Conservation (phyloP, 2,329 filamentous ascomycete species). For the Botrytis porri region DNA sequence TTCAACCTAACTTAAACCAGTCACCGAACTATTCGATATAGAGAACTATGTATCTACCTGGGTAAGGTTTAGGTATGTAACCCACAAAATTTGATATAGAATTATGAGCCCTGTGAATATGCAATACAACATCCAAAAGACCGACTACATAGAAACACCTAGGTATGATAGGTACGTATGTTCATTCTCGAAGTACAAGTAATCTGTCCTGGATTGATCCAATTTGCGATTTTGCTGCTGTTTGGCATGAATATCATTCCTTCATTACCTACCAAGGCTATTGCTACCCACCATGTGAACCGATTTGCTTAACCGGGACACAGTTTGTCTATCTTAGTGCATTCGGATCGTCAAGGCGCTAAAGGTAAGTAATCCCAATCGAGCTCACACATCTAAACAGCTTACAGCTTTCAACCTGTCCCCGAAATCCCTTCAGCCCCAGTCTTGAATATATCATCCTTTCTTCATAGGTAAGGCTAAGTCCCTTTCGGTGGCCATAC, state of each 20-base stretch:
- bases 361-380: not conserved
- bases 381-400: not conserved
- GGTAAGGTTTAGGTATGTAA: too few relatives aligned
- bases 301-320: not conserved
- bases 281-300: not conserved
- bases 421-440: not conserved
- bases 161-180: too few relatives aligned
- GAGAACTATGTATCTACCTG: too few relatives aligned
- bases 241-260: not conserved
- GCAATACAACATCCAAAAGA: too few relatives aligned
- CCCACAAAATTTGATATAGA: too few relatives aligned
- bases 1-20: not conserved
- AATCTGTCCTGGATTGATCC: not conserved
- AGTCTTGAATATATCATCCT: not conserved
- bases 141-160: too few relatives aligned
- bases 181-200: too few relatives aligned
- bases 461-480: not conserved
- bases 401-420: not conserved
- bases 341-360: not conserved
- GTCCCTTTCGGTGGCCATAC: too few relatives aligned
- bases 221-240: not conserved
- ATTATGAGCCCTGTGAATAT: too few relatives aligned
- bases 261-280: not conserved
- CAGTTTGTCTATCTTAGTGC: not conserved
- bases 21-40: not conserved